Base-by-base conservation (phyloP, 2,329 filamentous ascomycete genomes). In the Metarhizium album region DNA sequence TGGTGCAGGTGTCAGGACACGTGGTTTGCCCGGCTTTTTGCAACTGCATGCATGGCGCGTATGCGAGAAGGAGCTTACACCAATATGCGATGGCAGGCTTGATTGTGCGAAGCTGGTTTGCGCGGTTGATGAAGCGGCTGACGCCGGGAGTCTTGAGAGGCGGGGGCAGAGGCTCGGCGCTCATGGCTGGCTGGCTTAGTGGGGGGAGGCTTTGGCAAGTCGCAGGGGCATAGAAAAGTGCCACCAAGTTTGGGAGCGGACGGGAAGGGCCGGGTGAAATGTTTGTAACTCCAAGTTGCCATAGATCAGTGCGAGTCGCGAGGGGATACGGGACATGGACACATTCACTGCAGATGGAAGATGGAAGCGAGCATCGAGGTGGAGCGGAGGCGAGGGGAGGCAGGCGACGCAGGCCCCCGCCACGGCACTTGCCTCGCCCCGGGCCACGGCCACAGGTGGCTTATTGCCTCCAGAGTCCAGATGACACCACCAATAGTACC, bases 21-120 rank as follows among this genome's bases (percentile, higher is more conserved):
- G 38, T 53, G 50, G 27, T 37, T 3, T 46, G 48, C 11, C 33
- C 7, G 33, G 33, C 33, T 8, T 4, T 16, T 35, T 16, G 4
- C 2, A 4, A 13, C 4, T 16, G 16, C 16, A 14, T 13, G 14
- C 2, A 35, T 35, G 33, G 2, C 33, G 14, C 33, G 11, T 13
- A 35, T 16, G 33, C 11, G 47, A 33, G 29, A 49, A 31, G 49
- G 9, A 22, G 78, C 85, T 63, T 78, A 95, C 91, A 93, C 90
- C 91, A 97, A 68, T 97, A 98, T 55, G 90, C 79, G 58, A 97
- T 79, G 53, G 93, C 87, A 8, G 93, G 93, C 68, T 91, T 93
- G 62, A 83, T 80, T 53, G 78, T 78, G 65, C 91, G 86, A 46
- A 98, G 79, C 72, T 98, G 91, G 35, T 81, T 79, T 33, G 89